A percentile compares a stretch with the other conserved stretches of the same genome.
Conservation (phyloP, 345 rosid genomes). For the Nasturtium officinale region DNA sequence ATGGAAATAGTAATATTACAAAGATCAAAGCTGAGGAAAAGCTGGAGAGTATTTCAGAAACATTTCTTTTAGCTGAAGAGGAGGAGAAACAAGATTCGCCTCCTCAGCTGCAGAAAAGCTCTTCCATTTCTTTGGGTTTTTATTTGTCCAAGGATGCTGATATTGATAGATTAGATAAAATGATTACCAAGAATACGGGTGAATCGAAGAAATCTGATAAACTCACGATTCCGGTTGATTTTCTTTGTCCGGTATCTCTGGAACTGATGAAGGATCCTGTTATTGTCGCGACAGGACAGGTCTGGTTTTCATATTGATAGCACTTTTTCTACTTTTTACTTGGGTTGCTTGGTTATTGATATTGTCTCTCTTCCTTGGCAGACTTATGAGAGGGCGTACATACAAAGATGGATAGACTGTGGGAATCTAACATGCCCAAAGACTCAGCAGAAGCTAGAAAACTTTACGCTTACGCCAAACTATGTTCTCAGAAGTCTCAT, state of each 20-base stretch:
- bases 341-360: conserved; percentile 31
- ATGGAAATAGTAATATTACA: conserved; percentile 45
- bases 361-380: conserved; percentile 46
- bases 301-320: not conserved
- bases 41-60: conserved; percentile 40
- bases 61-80: conserved; percentile 29
- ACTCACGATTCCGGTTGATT: conserved; percentile 70
- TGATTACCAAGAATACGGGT: conserved; percentile 48
- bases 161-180: conserved; percentile 46
- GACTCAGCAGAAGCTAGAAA: conserved; percentile 88
- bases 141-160: conserved; percentile 46
- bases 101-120: conserved; percentile 33
- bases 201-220: conserved; percentile 63
- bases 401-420: conserved; percentile 94
- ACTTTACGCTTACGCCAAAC: conserved; percentile 70
- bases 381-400: conserved; percentile 95
- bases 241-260: conserved; percentile 83
- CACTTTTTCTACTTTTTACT: not conserved
- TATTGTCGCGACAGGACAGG: conserved; percentile 96
- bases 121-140: conserved; percentile 45
- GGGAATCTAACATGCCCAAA: conserved; percentile 91
- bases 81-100: conserved; percentile 40
- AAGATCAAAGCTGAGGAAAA: conserved; percentile 42
- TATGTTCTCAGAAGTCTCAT: conserved; percentile 84
- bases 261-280: conserved; percentile 98